Conservation (phyloP, 2,329 filamentous ascomycete genomes). For the Penicillium oxalicum region DNA sequence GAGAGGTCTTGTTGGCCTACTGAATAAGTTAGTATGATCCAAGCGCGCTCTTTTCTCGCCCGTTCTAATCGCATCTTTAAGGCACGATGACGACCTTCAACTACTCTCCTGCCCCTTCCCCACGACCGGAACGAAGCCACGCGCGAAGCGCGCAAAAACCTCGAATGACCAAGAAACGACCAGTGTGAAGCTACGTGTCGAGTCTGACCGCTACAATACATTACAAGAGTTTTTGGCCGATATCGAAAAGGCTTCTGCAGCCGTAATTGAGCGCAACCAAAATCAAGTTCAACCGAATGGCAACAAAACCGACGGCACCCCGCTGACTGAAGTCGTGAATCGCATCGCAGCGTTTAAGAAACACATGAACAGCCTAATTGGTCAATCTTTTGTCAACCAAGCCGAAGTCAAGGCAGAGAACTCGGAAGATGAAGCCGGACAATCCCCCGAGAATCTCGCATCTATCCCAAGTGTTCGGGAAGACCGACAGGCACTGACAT, state of each 20-base stretch:
- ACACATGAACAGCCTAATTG: slow-evolving; percentile 57
- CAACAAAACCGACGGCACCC: slow-evolving; percentile 21
- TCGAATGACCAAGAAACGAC: slow-evolving; percentile 30
- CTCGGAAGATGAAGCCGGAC: slow-evolving; percentile 32
- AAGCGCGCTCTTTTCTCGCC: neutral
- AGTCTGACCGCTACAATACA: slow-evolving; percentile 34
- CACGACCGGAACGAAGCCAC: slow-evolving; percentile 33
- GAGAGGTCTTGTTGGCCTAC: slow-evolving; percentile 30
- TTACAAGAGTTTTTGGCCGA: slow-evolving; percentile 40
- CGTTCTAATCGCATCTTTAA: slow-evolving; percentile 23
- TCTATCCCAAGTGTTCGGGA: slow-evolving; percentile 40
- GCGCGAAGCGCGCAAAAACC: slow-evolving; percentile 40
- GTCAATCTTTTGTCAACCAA: slow-evolving; percentile 52
- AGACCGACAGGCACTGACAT: slow-evolving; percentile 61
- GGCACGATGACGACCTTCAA: slow-evolving; percentile 41
- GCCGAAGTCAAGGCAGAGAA: slow-evolving; percentile 30
- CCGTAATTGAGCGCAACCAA: slow-evolving; percentile 35
- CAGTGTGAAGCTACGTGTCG: slow-evolving; percentile 36
- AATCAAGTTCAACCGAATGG: slow-evolving; percentile 21
- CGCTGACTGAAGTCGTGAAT: slow-evolving; percentile 33
- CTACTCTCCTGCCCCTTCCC: slow-evolving; percentile 38
- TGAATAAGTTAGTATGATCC: slow-evolving; percentile 26
- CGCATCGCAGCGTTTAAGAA: slow-evolving; percentile 55
- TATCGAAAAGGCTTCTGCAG: slow-evolving; percentile 36
- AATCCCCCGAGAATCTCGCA: slow-evolving; percentile 32